Conservation (phyloP, 192 early-diverging fungal species). For the Kappamyces sp. region DNA sequence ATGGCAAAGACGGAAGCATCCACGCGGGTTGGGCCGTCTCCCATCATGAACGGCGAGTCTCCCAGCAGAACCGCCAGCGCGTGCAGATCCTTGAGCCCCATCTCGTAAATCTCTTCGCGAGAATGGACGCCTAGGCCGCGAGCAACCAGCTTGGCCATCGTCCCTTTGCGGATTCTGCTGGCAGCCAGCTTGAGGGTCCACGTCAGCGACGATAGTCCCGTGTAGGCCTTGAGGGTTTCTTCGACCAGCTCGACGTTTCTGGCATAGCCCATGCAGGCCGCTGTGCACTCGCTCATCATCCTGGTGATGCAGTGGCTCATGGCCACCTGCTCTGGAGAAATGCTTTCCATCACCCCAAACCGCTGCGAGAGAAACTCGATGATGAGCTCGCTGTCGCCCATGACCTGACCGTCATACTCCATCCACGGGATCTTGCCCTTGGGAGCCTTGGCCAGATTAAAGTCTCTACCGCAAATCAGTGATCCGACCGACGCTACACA, state of each 20-base stretch:
- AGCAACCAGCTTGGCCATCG: slow-evolving; percentile 9
- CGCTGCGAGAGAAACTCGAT: slow-evolving; percentile 25
- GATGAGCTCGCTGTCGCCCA: slow-evolving; percentile 32
- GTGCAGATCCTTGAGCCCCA: slow-evolving; percentile 23
- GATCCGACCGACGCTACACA: slow-evolving; percentile 19
- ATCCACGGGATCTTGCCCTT: slow-evolving; percentile 34
- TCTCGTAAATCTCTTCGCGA: slow-evolving; percentile 26
- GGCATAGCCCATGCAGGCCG: slow-evolving; percentile 27
- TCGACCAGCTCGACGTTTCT: slow-evolving; percentile 28
- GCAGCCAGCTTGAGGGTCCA: slow-evolving; percentile 10
- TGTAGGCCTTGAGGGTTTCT: slow-evolving; percentile 23
- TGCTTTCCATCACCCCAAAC: slow-evolving; percentile 2
- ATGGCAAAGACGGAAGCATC: slow-evolving; percentile 30
- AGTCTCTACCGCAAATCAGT: slow-evolving; percentile 25
- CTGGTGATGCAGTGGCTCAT: slow-evolving; percentile 12
- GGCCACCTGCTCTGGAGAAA: slow-evolving; percentile 11
- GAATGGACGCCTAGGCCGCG: slow-evolving; percentile 24
- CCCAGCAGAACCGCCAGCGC: slow-evolving; percentile 29
- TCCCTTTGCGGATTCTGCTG: slow-evolving; percentile 6
- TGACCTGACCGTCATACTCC: slow-evolving; percentile 24
- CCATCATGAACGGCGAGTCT: slow-evolving; percentile 26
- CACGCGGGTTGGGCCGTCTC: slow-evolving; percentile 12
- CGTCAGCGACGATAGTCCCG: slow-evolving; percentile 11
- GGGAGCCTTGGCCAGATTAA: slow-evolving; percentile 24
- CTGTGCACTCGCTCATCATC: slow-evolving; percentile 26